These are phyloP conservation scores for Mortierella sp. DNA, from an alignment of 371 early-diverging fungal genomes.

Conservation along the genomic window DNA sequence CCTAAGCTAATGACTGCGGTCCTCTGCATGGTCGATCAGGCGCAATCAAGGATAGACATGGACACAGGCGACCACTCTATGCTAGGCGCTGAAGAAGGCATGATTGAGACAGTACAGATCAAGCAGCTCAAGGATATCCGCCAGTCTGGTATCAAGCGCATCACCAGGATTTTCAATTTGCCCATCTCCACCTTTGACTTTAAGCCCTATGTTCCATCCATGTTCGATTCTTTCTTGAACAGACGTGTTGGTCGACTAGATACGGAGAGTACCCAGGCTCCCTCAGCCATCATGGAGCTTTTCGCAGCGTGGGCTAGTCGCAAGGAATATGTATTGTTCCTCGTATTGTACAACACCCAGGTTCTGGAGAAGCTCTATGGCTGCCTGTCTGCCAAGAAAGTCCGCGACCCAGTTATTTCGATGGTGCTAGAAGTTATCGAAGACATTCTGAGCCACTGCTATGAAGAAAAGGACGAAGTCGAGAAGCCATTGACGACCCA, in stretches of 20 bases:
- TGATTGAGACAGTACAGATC: slow-evolving; percentile 42
- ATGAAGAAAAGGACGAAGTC: slow-evolving; percentile 56
- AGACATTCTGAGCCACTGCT: slow-evolving; percentile 67
- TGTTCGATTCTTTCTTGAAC: slow-evolving; percentile 78
- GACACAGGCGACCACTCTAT: slow-evolving; percentile 56
- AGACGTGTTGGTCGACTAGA: slow-evolving; percentile 79
- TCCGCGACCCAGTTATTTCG: slow-evolving; percentile 75
- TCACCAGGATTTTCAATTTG: slow-evolving; percentile 82
- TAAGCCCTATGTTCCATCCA: slow-evolving; percentile 75
- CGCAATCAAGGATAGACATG: slow-evolving; percentile 57
- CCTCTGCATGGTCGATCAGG: slow-evolving; percentile 74
- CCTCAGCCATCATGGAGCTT: slow-evolving; percentile 83
- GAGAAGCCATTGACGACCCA: slow-evolving; percentile 61
- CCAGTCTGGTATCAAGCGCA: slow-evolving; percentile 77
- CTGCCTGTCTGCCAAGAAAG: slow-evolving; percentile 82
- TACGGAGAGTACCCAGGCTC: slow-evolving; percentile 87
- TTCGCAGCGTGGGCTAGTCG: slow-evolving; percentile 83
- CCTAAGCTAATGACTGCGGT: slow-evolving; percentile 77
- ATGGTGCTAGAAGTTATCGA: slow-evolving; percentile 85
- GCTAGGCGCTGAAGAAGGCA: slow-evolving; percentile 43
- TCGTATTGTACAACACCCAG: slow-evolving; percentile 71
- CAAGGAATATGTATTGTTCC: slow-evolving; percentile 70
- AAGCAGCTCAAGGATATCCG: slow-evolving; percentile 75
- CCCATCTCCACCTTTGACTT: slow-evolving; percentile 78
- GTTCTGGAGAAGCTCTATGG: slow-evolving; percentile 79